Evolutionary conservation across 2,329 filamentous ascomycete species (phyloP).

Genomic region (Cordyceps fumosorosea): DNA sequence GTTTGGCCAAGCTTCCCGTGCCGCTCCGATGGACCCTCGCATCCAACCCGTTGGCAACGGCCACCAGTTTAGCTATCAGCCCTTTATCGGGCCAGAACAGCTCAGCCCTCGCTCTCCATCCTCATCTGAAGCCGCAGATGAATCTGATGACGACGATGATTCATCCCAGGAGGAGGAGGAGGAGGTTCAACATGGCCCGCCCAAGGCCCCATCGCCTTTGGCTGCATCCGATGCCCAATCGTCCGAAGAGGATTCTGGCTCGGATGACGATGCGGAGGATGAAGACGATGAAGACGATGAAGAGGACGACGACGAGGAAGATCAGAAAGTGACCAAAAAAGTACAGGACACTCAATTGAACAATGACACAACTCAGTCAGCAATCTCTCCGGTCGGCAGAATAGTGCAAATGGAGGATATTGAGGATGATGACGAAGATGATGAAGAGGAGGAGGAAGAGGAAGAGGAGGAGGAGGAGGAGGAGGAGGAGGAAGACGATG

Average conservation of each 20-base stretch:
- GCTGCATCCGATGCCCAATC: not conserved
- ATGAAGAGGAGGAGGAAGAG: not conserved
- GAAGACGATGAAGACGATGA: not conserved
- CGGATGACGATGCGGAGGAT: not conserved
- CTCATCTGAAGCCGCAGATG: constrained; percentile 17
- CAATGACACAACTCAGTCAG: not conserved
- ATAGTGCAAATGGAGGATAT: not conserved
- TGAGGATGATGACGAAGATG: not conserved
- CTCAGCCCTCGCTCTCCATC: constrained; percentile 29
- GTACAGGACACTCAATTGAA: not conserved
- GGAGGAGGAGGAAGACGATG: not conserved
- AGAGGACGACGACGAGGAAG: not conserved
- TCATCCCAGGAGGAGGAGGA: not conserved
- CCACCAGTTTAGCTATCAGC: constrained; percentile 37
- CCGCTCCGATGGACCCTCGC: constrained; percentile 29
- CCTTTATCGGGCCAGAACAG: constrained; percentile 27
- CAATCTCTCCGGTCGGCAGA: not conserved
- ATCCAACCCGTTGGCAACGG: constrained; percentile 37
- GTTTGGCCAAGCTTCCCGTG: constrained; percentile 25
- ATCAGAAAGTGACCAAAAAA: not conserved
- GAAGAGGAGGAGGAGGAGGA: not conserved
- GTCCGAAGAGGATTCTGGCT: not conserved
- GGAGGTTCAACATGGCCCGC: not conserved
- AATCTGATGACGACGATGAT: constrained; percentile 19
- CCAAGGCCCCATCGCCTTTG: not conserved